phyloP scores from a whole-genome alignment of 805 yeast species.

The Cyberlindnera galapagoensis region DNA sequence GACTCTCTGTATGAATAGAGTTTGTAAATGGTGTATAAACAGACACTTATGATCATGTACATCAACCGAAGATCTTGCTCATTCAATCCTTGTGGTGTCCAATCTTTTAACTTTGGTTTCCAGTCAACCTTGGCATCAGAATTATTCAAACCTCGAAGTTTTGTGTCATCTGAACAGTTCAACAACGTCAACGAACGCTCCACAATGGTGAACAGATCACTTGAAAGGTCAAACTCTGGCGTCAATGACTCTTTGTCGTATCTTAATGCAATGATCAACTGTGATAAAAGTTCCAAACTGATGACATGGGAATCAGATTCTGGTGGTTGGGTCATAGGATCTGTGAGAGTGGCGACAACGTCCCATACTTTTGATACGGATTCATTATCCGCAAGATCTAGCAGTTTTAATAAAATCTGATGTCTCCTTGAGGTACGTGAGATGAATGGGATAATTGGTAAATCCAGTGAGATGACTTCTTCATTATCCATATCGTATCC shows the following conservation, averaged over 20 bases:
- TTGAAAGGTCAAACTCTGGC: conserved; percentile 30
- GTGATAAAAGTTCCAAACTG: conserved; percentile 51
- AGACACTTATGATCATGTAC: conserved; percentile 38
- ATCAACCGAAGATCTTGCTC: conserved; percentile 36
- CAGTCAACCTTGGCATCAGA: conserved; percentile 30
- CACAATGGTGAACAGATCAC: conserved; percentile 29
- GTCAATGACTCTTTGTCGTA: conserved; percentile 24
- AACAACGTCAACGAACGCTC: conserved; percentile 30
- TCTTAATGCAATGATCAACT: conserved; percentile 34
- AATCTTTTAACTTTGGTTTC: conserved; percentile 25
- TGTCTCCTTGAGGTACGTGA: conserved; percentile 27
- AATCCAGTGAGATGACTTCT: conserved; percentile 26
- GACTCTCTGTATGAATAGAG: conserved; percentile 29
- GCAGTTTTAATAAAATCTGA: conserved; percentile 22
- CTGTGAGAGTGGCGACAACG: conserved; percentile 36
- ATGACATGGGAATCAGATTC: conserved; percentile 47
- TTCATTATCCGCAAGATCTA: conserved; percentile 19
- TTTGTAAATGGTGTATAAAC: conserved; percentile 39
- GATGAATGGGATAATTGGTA: conserved; percentile 18
- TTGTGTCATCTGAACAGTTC: conserved; percentile 37
- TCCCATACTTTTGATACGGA: conserved; percentile 12
- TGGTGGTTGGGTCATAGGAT: conserved; percentile 66
- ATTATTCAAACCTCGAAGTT: conserved; percentile 34
- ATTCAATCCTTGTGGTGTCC: conserved; percentile 32
- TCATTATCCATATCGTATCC: conserved; percentile 16